Conservation (phyloP, 164 flowering plant species). For the Liriodendron chinense region DNA sequence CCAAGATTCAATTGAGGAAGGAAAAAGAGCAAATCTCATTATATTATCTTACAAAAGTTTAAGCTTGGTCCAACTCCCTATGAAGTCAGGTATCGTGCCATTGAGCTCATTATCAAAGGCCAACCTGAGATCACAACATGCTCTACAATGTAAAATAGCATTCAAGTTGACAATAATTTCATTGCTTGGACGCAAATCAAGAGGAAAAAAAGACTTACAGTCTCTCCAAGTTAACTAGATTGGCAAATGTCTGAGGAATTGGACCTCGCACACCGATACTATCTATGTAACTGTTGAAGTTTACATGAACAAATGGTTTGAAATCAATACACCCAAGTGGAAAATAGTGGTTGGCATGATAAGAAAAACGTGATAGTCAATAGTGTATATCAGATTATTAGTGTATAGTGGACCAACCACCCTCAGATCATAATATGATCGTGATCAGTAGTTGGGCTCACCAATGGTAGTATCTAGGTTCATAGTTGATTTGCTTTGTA, state of each 20-base stretch:
- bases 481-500: too few relatives aligned
- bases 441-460: too few relatives aligned
- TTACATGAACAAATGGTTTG: background rate
- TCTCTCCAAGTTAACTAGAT: slow-evolving; percentile 17
- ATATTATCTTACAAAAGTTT: slow-evolving; percentile 26
- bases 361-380: too few relatives aligned
- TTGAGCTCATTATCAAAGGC: slow-evolving; percentile 57
- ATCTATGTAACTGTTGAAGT: slow-evolving; percentile 26
- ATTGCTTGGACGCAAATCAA: too few relatives aligned
- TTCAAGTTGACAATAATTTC: too few relatives aligned
- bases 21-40: background rate
- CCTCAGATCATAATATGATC: too few relatives aligned
- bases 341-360: too few relatives aligned
- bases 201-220: slow-evolving; percentile 24
- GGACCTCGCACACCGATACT: slow-evolving; percentile 40
- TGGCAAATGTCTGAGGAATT: slow-evolving; percentile 36
- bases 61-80: slow-evolving; percentile 59
- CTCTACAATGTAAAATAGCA: too few relatives aligned
- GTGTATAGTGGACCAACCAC: too few relatives aligned
- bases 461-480: too few relatives aligned
- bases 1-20: background rate
- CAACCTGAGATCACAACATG: slow-evolving; percentile 42
- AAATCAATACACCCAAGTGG: too few relatives aligned
- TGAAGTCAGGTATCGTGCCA: slow-evolving; percentile 52
- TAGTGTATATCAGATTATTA: too few relatives aligned